phyloP scores from a whole-genome alignment of 768 basidiomycete genomes.

The Pulveroboletus sp. region DNA sequence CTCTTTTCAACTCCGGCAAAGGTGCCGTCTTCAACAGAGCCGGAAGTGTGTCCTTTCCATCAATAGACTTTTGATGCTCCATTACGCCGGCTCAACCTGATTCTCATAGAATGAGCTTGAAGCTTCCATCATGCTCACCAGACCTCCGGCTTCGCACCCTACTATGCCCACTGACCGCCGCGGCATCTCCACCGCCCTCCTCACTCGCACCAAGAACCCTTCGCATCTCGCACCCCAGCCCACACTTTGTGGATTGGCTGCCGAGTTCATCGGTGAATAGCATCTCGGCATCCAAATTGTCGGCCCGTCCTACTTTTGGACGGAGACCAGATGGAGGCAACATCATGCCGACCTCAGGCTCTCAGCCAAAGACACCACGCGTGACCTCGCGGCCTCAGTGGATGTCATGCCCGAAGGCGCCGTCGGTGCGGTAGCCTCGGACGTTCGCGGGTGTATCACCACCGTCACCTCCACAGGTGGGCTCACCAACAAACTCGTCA shows the following conservation, averaged over 20 bases:
- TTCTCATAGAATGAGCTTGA: constrained; percentile 72
- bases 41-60: constrained; percentile 53
- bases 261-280: constrained; percentile 57
- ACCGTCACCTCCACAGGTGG: constrained; percentile 80
- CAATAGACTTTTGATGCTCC: no score
- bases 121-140: constrained; percentile 77
- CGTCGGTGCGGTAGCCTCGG: constrained; percentile 82
- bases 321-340: constrained; percentile 70
- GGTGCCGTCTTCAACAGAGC: constrained; percentile 82
- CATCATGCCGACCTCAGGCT: constrained; percentile 72
- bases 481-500: constrained; percentile 78
- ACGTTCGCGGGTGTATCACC: constrained; percentile 70
- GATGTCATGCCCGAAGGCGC: constrained; percentile 73
- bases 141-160: constrained; percentile 65
- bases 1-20: constrained; percentile 76
- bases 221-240: constrained; percentile 67
- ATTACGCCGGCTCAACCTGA: no score
- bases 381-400: constrained; percentile 37
- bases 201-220: constrained; percentile 70
- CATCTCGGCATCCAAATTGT: constrained; percentile 55
- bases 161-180: constrained; percentile 57
- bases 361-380: constrained; percentile 47
- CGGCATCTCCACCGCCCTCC: constrained; percentile 61
- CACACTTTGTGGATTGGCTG: constrained; percentile 64
- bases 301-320: constrained; percentile 78